Evolutionary conservation across 129 eudicot species (phyloP).

Genomic region (Tagetes erecta): DNA sequence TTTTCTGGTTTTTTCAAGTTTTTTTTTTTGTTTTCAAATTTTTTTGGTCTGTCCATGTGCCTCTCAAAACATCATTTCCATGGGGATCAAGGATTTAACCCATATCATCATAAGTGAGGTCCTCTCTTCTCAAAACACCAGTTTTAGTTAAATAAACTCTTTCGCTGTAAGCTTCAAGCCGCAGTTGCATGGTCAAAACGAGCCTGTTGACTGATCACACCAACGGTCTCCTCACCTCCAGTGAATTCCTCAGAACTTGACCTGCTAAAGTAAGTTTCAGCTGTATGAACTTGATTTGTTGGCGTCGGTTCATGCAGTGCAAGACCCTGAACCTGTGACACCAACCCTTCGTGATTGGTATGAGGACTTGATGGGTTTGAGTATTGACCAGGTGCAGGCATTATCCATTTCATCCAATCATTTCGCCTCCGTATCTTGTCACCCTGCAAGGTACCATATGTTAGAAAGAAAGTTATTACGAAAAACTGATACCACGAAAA

Average conservation of each 20-base stretch:
- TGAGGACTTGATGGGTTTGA: slow-evolving; percentile 45
- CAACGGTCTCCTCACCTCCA: slow-evolving; percentile 25
- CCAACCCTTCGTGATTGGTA: slow-evolving; percentile 34
- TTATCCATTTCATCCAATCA: slow-evolving; percentile 61
- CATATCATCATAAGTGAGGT: slow-evolving; percentile 37
- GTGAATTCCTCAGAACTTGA: slow-evolving; percentile 43
- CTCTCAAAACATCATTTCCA: slow-evolving; percentile 42
- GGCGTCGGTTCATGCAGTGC: slow-evolving; percentile 34
- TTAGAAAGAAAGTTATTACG: background rate
- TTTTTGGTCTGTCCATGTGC: slow-evolving; percentile 35
- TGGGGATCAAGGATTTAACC: slow-evolving; percentile 37
- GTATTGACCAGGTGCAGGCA: slow-evolving; percentile 42
- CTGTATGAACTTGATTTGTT: slow-evolving; percentile 26
- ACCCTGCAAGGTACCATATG: slow-evolving; percentile 31
- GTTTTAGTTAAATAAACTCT: slow-evolving; percentile 14
- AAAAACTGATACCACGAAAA: background rate
- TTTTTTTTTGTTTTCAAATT: slow-evolving; percentile 21
- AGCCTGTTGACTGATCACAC: slow-evolving; percentile 27
- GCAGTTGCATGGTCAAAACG: slow-evolving; percentile 27
- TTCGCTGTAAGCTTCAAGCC: slow-evolving; percentile 33
- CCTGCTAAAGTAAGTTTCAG: slow-evolving; percentile 32
- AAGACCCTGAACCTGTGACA: slow-evolving; percentile 38
- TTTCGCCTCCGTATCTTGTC: slow-evolving; percentile 55
- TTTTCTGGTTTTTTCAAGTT: background rate
- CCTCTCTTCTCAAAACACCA: slow-evolving; percentile 32